phyloP scores from a whole-genome alignment of 176 grass and related monocot species.

The Cymbopogon citratus region DNA sequence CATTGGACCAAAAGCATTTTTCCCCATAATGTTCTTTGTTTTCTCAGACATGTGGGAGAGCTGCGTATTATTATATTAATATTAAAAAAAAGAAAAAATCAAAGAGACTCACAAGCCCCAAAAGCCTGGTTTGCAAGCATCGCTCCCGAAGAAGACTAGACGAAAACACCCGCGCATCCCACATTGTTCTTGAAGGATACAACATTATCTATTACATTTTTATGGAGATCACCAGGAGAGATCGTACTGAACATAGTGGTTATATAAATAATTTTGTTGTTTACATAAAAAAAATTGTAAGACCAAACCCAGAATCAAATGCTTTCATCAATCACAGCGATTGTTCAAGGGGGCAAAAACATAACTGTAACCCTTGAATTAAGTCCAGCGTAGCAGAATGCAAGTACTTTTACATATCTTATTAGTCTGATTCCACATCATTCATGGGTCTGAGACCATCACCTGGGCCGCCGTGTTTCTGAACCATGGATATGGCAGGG shows the following conservation, averaged over 20 bases:
- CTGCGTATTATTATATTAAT: background rate
- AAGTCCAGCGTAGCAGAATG: conserved; percentile 28
- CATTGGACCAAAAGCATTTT: background rate
- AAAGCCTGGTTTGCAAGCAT: background rate
- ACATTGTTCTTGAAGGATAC: too few species aligned
- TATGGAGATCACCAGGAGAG: background rate
- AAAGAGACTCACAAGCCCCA: background rate
- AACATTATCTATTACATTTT: background rate
- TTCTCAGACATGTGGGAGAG: background rate
- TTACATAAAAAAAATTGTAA: background rate
- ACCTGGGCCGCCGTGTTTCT: conserved; percentile 30
- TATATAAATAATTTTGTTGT: background rate
- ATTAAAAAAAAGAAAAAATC: background rate
- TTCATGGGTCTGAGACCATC: conserved; percentile 8
- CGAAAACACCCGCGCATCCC: too few species aligned
- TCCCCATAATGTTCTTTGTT: background rate
- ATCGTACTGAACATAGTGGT: background rate
- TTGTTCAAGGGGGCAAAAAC: background rate
- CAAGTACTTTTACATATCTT: conserved; percentile 33
- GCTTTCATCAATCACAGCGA: background rate
- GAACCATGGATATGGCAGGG: conserved; percentile 24
- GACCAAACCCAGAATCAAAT: background rate
- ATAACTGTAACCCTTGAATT: background rate
- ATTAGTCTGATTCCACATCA: conserved; percentile 36
- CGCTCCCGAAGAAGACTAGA: too few species aligned